These are phyloP conservation scores for Hyaloperonospora brassicae DNA, from an alignment of 352 stramenopile genomes.

Conservation along the genomic window DNA sequence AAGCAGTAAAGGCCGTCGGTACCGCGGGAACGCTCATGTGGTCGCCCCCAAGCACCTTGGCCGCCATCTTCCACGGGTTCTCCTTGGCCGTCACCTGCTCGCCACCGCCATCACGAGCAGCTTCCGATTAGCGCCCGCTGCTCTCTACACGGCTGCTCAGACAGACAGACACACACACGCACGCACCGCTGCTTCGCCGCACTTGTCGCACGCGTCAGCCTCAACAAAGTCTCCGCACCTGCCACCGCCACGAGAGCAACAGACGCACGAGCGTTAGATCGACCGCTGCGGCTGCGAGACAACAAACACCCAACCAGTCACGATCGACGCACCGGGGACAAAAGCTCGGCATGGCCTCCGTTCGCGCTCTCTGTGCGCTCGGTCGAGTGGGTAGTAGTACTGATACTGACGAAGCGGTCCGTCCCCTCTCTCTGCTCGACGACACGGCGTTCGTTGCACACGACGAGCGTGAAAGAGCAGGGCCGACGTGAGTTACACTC, in stretches of 20 bases:
- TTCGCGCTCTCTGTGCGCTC: conserved; percentile 13
- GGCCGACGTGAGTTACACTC: conserved; percentile 4
- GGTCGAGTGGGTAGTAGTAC: conserved; percentile 12
- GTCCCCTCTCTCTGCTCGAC: conserved; percentile 11
- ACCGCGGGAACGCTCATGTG: conserved; percentile 43
- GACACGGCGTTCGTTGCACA: conserved; percentile 13
- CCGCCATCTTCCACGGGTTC: conserved; percentile 49
- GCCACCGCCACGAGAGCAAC: background rate
- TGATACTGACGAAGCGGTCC: conserved; percentile 14
- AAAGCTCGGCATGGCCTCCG: conserved; percentile 47
- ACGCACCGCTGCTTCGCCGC: conserved; percentile 55
- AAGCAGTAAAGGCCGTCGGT: conserved; percentile 55
- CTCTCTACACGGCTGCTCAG: no score
- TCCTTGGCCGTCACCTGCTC: conserved; percentile 31
- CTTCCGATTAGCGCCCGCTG: background rate
- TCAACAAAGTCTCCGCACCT: conserved; percentile 60
- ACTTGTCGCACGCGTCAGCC: conserved; percentile 42
- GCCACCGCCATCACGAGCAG: conserved; percentile 2
- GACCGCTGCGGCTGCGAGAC: background rate
- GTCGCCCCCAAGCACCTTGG: conserved; percentile 29
- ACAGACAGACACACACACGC: background rate
- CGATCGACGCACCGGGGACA: conserved; percentile 54
- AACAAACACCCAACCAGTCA: background rate
- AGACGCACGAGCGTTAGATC: background rate
- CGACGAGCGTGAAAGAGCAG: conserved; percentile 23